phyloP scores from a whole-genome alignment of 2,329 filamentous ascomycete species.

The Zasmidium citrigriseum region DNA sequence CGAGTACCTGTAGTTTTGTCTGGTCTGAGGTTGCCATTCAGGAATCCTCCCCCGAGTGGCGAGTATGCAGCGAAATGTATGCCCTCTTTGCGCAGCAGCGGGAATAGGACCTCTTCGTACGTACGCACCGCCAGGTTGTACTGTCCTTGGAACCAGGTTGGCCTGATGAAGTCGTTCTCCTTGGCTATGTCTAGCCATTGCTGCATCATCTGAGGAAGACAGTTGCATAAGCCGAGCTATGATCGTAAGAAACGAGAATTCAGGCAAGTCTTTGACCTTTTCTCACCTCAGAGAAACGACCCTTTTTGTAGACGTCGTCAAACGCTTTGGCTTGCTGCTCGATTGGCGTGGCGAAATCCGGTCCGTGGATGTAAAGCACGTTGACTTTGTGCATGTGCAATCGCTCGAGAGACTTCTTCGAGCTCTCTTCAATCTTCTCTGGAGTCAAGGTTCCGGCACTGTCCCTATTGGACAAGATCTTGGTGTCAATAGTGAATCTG shows the following conservation, averaged over 20 bases:
- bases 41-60: conserved; percentile 10
- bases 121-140: conserved; percentile 9
- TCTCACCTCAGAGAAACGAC: conserved; percentile 44
- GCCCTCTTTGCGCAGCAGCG: conserved; percentile 2
- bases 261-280: background rate
- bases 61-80: conserved; percentile 8
- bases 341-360: conserved; percentile 47
- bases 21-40: conserved; percentile 2
- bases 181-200: conserved; percentile 6
- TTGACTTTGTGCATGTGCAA: conserved; percentile 33
- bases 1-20: background rate
- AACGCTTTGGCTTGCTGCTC: conserved; percentile 49
- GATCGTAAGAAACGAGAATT: background rate
- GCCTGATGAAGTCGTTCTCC: conserved; percentile 9
- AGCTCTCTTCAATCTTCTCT: conserved; percentile 27
- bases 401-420: conserved; percentile 26
- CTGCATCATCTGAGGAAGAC: conserved; percentile 41
- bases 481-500: conserved; percentile 31
- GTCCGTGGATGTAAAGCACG: conserved; percentile 46
- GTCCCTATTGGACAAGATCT: conserved; percentile 24
- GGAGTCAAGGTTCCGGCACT: conserved; percentile 19
- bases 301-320: conserved; percentile 47
- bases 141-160: conserved; percentile 12
- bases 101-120: conserved; percentile 6
- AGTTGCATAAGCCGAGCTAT: conserved; percentile 46